A percentile compares a stretch with the other conserved stretches of the same genome.
phyloP scores from a whole-genome alignment of 106 monocot genomes.

The Dendrobium nobile region DNA sequence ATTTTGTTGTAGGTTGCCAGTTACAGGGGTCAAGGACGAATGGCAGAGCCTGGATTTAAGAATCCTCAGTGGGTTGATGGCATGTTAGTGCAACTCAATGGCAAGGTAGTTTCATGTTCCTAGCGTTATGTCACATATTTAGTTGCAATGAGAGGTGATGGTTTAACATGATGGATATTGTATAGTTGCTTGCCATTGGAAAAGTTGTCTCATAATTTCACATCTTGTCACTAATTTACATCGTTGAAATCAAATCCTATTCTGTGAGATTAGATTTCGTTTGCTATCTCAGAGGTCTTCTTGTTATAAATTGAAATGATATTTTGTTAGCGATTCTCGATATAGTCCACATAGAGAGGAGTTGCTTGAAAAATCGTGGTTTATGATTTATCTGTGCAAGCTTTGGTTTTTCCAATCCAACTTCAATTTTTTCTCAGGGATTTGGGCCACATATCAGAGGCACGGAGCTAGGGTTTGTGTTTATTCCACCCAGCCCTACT shows the following conservation, averaged over 20 bases:
- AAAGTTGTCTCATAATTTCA: too few relatives aligned
- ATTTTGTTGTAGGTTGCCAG: slow-evolving; percentile 48
- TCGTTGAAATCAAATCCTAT: too few relatives aligned
- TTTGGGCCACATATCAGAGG: slow-evolving; percentile 64
- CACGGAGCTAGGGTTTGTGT: slow-evolving; percentile 79
- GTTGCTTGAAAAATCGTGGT: not conserved
- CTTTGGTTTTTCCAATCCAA: not conserved
- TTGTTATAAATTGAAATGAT: too few relatives aligned
- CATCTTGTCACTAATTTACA: too few relatives aligned
- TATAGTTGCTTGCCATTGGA: too few relatives aligned
- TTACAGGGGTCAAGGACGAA: slow-evolving; percentile 88
- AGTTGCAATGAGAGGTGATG: too few relatives aligned
- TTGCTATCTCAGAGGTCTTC: too few relatives aligned
- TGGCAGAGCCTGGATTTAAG: slow-evolving; percentile 78
- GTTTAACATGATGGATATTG: too few relatives aligned
- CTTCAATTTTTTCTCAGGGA: slow-evolving; percentile 36
- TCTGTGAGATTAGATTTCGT: too few relatives aligned
- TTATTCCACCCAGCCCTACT: slow-evolving; percentile 64
- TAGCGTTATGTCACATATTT: too few relatives aligned
- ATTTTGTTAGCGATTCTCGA: too few relatives aligned
- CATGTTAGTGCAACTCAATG: slow-evolving; percentile 75
- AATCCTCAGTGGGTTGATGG: slow-evolving; percentile 95
- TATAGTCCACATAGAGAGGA: not conserved
- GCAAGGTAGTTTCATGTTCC: slow-evolving; percentile 46
- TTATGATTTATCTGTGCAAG: not conserved